Percentiles rank a stretch among this genome's conserved stretches.
phyloP scores from a whole-genome alignment of 306 rosid species.

The Fragaria ananassa region DNA sequence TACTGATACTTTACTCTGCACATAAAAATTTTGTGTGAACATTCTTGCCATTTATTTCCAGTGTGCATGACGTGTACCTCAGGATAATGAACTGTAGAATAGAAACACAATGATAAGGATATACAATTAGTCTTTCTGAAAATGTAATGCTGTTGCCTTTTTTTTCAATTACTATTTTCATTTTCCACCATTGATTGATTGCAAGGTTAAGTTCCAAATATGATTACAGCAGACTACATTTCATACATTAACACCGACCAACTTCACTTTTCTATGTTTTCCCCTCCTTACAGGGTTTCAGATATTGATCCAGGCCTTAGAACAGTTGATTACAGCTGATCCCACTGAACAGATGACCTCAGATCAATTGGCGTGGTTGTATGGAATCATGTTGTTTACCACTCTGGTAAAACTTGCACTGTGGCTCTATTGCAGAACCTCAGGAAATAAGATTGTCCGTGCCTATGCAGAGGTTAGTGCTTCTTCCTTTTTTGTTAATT shows the following conservation, averaged over 20 bases:
- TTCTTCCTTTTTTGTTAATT: neutral
- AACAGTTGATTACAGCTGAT: constrained; percentile 47
- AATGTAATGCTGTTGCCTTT: neutral
- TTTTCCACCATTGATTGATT: neutral
- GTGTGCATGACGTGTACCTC: neutral
- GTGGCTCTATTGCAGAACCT: constrained; percentile 86
- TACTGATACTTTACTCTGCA: neutral
- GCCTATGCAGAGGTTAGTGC: constrained; percentile 73
- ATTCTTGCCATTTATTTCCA: neutral
- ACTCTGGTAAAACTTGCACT: constrained; percentile 71
- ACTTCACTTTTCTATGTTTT: constrained; percentile 5
- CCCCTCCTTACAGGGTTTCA: constrained; percentile 69
- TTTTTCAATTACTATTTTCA: neutral
- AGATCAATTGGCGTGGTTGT: constrained; percentile 64
- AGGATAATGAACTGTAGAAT: neutral
- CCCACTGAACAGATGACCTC: constrained; percentile 52
- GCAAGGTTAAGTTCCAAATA: neutral
- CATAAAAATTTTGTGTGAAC: neutral
- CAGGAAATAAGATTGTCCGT: constrained; percentile 76
- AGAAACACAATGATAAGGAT: neutral
- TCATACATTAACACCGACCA: neutral
- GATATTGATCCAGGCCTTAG: constrained; percentile 64
- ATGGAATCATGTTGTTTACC: constrained; percentile 72
- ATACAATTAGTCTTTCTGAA: constrained; percentile 3
- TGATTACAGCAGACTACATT: neutral